Evolutionary conservation across 306 rosid genomes (phyloP).

Genomic region (Quercus gilva): DNA sequence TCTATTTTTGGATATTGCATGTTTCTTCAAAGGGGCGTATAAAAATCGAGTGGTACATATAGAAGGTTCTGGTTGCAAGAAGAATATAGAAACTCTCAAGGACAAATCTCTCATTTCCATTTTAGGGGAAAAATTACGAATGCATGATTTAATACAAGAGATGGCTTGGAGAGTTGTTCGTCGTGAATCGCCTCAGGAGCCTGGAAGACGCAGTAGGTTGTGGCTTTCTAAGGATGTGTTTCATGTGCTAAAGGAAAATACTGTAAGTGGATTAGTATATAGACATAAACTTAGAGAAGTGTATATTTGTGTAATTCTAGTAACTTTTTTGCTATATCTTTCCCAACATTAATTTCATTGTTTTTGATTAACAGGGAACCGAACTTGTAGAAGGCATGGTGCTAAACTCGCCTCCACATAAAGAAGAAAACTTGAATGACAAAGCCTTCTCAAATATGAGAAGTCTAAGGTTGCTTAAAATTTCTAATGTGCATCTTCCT

Average conservation of each 20-base stretch:
- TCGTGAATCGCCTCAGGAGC: constrained; percentile 4
- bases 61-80: background rate
- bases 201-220: constrained; percentile 1
- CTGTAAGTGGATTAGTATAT: background rate
- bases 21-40: no score
- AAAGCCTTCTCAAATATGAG: no score
- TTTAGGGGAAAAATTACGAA: background rate
- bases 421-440: no score
- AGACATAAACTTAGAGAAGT: background rate
- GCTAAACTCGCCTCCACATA: no score
- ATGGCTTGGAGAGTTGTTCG: constrained; percentile 19
- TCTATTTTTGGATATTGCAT: no score
- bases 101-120: constrained; percentile 20
- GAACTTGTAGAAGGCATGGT: constrained; percentile 5
- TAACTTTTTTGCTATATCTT: background rate
- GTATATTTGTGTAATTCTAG: background rate
- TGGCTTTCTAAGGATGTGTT: constrained; percentile 3
- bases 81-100: constrained; percentile 10
- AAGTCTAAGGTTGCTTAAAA: no score
- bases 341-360: no score
- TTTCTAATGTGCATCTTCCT: no score
- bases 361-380: constrained; percentile 16
- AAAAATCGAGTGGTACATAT: background rate
- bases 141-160: constrained; percentile 23
- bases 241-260: background rate